Conservation (phyloP, 2,329 filamentous ascomycete species). For the Diaporthe capsici region DNA sequence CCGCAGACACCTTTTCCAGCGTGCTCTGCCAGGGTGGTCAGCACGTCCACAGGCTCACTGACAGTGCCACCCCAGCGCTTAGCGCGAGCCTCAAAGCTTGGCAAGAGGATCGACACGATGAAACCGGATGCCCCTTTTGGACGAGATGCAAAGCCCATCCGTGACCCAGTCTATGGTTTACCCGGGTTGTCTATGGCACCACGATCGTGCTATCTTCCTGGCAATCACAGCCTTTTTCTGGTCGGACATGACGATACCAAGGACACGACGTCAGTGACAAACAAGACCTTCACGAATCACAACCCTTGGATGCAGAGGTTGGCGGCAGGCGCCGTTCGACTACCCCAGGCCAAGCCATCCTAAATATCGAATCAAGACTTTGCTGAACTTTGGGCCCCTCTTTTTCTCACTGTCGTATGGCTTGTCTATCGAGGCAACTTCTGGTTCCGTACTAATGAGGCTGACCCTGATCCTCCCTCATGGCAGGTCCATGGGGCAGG, state of each 20-base stretch:
- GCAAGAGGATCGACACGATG: conserved; percentile 37
- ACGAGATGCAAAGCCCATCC: conserved; percentile 26
- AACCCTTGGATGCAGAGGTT: background rate
- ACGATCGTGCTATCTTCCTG: conserved; percentile 25
- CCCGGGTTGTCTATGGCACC: conserved; percentile 8
- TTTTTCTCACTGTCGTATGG: background rate
- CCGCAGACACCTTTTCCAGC: background rate
- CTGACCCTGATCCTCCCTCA: background rate
- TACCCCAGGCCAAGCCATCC: background rate
- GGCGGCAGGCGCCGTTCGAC: background rate
- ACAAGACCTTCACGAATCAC: conserved; percentile 2
- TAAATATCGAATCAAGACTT: background rate
- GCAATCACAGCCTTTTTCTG: background rate
- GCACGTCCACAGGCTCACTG: background rate
- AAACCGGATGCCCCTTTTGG: conserved; percentile 38
- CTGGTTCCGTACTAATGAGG: background rate
- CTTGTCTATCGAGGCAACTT: background rate
- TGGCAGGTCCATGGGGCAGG: background rate
- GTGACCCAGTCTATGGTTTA: conserved; percentile 15
- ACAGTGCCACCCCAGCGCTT: background rate
- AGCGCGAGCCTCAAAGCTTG: conserved; percentile 30
- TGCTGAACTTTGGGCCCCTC: background rate
- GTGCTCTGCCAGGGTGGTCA: background rate
- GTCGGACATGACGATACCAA: background rate
- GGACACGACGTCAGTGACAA: background rate